Base-by-base conservation (phyloP, 2,329 filamentous ascomycete species). In the Graphilbum fragrans region DNA sequence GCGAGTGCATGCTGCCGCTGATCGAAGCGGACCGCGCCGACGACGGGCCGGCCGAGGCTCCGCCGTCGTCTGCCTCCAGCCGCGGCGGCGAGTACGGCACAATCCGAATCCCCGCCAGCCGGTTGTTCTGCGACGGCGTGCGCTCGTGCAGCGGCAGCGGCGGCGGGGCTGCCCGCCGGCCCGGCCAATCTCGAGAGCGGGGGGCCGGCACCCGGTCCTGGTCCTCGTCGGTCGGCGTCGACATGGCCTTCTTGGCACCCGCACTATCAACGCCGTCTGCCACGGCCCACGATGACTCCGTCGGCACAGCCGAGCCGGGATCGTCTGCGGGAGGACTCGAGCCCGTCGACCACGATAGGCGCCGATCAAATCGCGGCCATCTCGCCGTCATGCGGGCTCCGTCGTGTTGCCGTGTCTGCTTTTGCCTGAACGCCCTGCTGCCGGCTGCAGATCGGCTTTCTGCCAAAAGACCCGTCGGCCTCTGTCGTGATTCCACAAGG, bases 51-150 rank as follows among this genome's bases (percentile, higher is more conserved):
- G 29, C 29, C 29, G 29, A 32, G 5, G 3, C 22, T n/a, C 21
- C 21, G 20, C 23, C 12, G 4, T n/a, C 47, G 40, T 45, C 49
- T 25, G 43, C 37, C 38, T 59, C 58, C 36, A 58, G 55, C 38
- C 61, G 60, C 8, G 66, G 64, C 35, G 67, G 67, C 19, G 66
- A 64, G 48, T 70, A 69, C 18, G 66, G 66, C 38, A 71, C 67
- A 42, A 70, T 50, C 38, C 67, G 66, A 50, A 71, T 70, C 21
- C 36, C 48, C 45, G 60, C 59, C 34, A 59, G 55, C 33, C 53
- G 54, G 49, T 61, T 66, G 50, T 57, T 61, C 50, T 65, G 60
- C 45, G 65, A 64, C 23, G 57, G 57, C 31, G 59, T 58, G 41
- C 59, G 60, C 52, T 65, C 59, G 47, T 61, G 57, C 41, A 63